Percentiles rank a stretch among this genome's conserved stretches.
Evolutionary conservation across 805 yeast genomes (phyloP).

Genomic region (Sugiyamaella marilandica): DNA sequence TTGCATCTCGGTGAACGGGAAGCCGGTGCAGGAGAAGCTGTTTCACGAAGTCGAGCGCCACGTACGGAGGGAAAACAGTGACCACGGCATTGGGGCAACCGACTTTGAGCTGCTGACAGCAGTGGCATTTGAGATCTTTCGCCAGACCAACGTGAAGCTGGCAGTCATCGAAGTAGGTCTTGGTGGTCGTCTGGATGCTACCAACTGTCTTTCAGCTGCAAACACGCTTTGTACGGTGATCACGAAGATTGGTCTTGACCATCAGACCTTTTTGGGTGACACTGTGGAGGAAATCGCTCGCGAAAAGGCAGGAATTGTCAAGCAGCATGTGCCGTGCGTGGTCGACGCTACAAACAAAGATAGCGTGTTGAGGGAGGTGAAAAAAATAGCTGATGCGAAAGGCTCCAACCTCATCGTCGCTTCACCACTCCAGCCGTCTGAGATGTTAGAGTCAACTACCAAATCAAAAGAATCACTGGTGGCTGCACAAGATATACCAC

Average conservation of each 20-base stretch:
- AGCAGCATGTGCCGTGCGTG: slow-evolving; percentile 54
- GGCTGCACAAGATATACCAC: slow-evolving; percentile 40
- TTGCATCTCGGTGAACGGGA: slow-evolving; percentile 62
- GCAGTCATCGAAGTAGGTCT: slow-evolving; percentile 93
- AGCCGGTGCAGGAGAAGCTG: slow-evolving; percentile 43
- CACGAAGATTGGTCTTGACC: slow-evolving; percentile 84
- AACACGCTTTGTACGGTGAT: slow-evolving; percentile 65
- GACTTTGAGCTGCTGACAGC: slow-evolving; percentile 87
- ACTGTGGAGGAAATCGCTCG: slow-evolving; percentile 60
- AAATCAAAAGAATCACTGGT: neutral
- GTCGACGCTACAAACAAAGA: slow-evolving; percentile 63
- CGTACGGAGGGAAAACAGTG: slow-evolving; percentile 41
- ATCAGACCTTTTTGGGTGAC: slow-evolving; percentile 68
- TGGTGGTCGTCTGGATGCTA: slow-evolving; percentile 87
- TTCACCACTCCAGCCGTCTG: neutral
- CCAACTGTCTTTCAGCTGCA: slow-evolving; percentile 51
- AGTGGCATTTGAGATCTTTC: slow-evolving; percentile 75
- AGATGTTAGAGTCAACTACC: neutral
- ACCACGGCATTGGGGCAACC: slow-evolving; percentile 57
- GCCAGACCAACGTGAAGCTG: slow-evolving; percentile 51
- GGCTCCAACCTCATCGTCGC: slow-evolving; percentile 31
- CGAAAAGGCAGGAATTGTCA: slow-evolving; percentile 86
- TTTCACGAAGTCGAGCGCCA: slow-evolving; percentile 44
- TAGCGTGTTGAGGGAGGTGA: slow-evolving; percentile 47
- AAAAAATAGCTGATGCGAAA: slow-evolving; percentile 33